Evolutionary conservation across 495 filamentous ascomycete species (phyloP).

Genomic region (Tetracladium setigerum): DNA sequence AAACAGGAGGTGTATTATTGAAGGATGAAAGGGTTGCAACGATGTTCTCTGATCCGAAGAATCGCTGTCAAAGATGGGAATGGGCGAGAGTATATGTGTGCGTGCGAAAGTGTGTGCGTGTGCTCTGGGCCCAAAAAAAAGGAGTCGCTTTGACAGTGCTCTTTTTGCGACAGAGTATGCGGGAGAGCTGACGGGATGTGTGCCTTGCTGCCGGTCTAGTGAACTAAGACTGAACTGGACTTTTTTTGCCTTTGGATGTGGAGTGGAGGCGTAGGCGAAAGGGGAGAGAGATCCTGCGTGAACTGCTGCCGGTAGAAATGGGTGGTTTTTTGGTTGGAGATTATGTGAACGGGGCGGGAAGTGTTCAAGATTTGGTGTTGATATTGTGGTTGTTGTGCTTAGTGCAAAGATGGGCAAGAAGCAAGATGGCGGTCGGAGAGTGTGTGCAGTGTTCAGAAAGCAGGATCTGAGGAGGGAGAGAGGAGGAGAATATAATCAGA

Average conservation of each 20-base stretch:
- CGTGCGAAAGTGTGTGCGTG: no score
- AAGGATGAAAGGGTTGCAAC: no score
- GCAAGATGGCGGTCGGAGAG: not conserved
- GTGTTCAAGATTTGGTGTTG: not conserved
- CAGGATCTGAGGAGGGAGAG: slow-evolving; percentile 1
- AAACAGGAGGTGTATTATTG: no score
- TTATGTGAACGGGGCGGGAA: not conserved
- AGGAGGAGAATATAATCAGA: not conserved
- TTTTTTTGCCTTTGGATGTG: no score
- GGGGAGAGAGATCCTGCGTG: slow-evolving; percentile 12
- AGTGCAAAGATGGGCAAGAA: not conserved
- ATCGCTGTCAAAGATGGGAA: no score
- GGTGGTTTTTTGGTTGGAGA: not conserved
- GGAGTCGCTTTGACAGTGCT: slow-evolving; percentile 12
- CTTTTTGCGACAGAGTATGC: slow-evolving; percentile 18
- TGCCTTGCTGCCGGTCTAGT: slow-evolving; percentile 9
- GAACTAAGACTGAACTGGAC: no score
- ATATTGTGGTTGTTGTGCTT: not conserved
- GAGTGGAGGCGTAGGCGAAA: slow-evolving; percentile 10
- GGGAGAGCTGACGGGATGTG: slow-evolving; percentile 14
- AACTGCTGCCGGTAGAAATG: slow-evolving; percentile 19
- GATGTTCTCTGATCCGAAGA: no score
- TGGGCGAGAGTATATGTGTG: no score
- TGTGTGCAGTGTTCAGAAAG: slow-evolving; percentile 1
- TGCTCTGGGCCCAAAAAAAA: no score